These are phyloP conservation scores for Canna indica DNA, from an alignment of 176 grass and related monocot species.

Conservation along the genomic window DNA sequence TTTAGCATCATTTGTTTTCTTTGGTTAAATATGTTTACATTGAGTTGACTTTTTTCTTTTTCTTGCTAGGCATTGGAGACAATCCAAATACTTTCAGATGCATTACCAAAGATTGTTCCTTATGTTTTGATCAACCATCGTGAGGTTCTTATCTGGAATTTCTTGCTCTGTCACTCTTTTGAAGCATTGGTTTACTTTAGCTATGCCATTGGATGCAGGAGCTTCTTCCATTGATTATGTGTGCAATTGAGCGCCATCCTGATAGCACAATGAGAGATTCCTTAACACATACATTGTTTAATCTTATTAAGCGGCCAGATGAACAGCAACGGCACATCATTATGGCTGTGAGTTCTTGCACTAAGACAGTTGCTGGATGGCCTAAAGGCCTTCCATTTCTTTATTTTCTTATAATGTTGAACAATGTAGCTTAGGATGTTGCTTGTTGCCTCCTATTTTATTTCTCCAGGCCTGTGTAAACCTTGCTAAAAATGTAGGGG, in stretches of 20 bases:
- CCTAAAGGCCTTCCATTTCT: neutral
- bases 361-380: neutral
- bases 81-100: constrained; percentile 94
- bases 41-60: constrained; percentile 6
- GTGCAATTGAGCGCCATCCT: constrained; percentile 96
- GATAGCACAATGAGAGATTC: constrained; percentile 76
- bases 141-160: constrained; percentile 65
- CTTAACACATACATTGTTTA: constrained; percentile 88
- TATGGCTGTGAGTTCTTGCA: constrained; percentile 66
- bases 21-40: neutral
- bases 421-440: constrained; percentile 6
- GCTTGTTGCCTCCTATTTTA: constrained; percentile 6
- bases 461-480: constrained; percentile 62
- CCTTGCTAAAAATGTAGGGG: constrained; percentile 78
- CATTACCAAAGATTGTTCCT: constrained; percentile 94
- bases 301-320: constrained; percentile 95
- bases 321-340: constrained; percentile 80
- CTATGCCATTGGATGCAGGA: constrained; percentile 47
- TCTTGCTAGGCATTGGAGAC: constrained; percentile 73
- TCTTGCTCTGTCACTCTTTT: constrained; percentile 28
- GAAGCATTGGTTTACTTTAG: constrained; percentile 3
- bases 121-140: constrained; percentile 98
- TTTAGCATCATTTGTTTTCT: constrained; percentile 7
- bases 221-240: constrained; percentile 98
- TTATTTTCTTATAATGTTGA: neutral